Base-by-base conservation (phyloP, 345 rosid genomes). In the Ricinus communis region DNA sequence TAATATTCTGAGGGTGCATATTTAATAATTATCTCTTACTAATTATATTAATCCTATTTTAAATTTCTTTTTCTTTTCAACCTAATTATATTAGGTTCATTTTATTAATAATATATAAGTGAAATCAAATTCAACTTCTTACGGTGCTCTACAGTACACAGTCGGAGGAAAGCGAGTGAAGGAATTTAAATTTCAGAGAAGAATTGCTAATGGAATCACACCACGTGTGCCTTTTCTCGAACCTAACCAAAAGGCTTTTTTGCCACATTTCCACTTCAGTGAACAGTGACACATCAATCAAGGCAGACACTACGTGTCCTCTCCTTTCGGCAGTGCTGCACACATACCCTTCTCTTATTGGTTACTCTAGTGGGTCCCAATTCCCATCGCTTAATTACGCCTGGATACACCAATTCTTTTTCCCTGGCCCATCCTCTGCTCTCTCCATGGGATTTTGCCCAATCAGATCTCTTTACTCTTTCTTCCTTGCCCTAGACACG, bases 181-280 rank as follows among this genome's bases (percentile, higher is more conserved):
- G 36, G 56, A 59, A 50, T 31, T n/a, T 22, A 10, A 56, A 56
- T 2, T 1, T 5, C 22, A 50, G 19, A 19, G 5, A 38, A 21
- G 47, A 56, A 22, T 1, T 28, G 31, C 70, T 28, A 54, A 68
- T 75, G 36, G 46, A 10, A 59, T n/a, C 3, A 8, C 13, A 71
- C 74, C 82, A 79, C 82, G 79, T 79, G 71, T 72, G 46, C 63
- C 19, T n/a, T n/a, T 52, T 79, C 76, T 79, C 60, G 82, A 79
- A 75, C 74, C 76, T 71, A 46, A 62, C 69, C 47, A 58, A n/a
- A 21, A 72, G 28, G 14, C 57, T 5, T 56, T 54, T 71, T 64
- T 62, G 52, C 5, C 54, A 50, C 15, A 28, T 63, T 54, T 72
- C 76, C 70, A 72, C 70, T 55, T 30, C 46, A 56, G 24, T 28